phyloP scores from a whole-genome alignment of 805 yeast species.

The Candida coquimbonensis region DNA sequence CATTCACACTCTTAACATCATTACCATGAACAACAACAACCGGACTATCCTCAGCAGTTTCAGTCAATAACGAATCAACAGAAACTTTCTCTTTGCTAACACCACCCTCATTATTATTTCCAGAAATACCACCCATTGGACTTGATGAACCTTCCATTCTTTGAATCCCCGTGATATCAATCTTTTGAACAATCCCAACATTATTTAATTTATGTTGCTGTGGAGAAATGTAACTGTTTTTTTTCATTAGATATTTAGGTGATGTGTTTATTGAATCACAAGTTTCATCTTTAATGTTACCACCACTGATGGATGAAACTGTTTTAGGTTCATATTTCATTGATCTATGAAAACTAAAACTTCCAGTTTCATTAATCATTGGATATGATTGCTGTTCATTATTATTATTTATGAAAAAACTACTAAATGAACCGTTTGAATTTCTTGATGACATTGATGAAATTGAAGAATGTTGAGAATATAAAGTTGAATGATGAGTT shows the following conservation, averaged over 20 bases:
- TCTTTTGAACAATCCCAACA: no score
- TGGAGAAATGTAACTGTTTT: no score
- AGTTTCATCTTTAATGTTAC: no score
- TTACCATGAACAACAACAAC: neutral
- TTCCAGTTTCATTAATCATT: neutral
- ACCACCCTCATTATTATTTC: no score
- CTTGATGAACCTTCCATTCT: no score
- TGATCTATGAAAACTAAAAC: neutral
- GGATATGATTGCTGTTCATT: neutral
- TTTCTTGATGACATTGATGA: constrained; percentile 21
- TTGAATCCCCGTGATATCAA: no score
- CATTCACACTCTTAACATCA: no score
- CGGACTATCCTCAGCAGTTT: neutral
- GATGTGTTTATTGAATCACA: no score
- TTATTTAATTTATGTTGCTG: no score
- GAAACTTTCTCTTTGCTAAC: constrained; percentile 1
- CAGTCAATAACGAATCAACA: constrained; percentile 17
- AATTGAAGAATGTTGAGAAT: constrained; percentile 20
- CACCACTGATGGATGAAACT: no score
- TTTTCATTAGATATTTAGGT: neutral
- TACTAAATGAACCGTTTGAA: constrained; percentile 17
- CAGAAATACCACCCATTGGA: no score
- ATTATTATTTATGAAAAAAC: constrained; percentile 2
- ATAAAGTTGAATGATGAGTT: constrained; percentile 13
- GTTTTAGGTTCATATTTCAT: no score